phyloP scores from a whole-genome alignment of 768 basidiomycete genomes.

The Boletus speciosus region DNA sequence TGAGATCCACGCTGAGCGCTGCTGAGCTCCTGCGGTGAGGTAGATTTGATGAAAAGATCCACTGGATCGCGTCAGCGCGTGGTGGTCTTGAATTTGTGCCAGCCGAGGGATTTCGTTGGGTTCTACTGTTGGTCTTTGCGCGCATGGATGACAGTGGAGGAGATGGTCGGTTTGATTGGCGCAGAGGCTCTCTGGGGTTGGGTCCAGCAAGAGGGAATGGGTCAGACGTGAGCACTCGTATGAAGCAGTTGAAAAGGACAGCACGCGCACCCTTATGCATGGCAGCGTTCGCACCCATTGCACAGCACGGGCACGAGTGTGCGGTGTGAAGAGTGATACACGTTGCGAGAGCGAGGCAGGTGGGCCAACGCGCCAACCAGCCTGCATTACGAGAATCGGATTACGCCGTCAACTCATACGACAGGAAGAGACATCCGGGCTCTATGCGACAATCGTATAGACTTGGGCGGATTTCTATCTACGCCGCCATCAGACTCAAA shows the following conservation, averaged over 20 bases:
- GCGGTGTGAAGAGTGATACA: conserved; percentile 27
- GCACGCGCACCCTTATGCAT: conserved; percentile 26
- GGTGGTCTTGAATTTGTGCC: conserved; percentile 27
- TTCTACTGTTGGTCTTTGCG: conserved; percentile 21
- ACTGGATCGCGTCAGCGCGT: conserved; percentile 51
- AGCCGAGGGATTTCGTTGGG: conserved; percentile 23
- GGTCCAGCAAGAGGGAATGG: conserved; percentile 1
- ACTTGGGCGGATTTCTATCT: neutral
- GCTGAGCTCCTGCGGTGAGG: conserved; percentile 59
- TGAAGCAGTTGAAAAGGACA: conserved; percentile 18
- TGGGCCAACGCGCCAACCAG: conserved; percentile 11
- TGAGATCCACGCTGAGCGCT: conserved; percentile 54
- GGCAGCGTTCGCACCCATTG: conserved; percentile 15
- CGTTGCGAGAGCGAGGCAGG: conserved; percentile 26
- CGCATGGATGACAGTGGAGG: conserved; percentile 21
- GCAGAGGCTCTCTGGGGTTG: conserved; percentile 4
- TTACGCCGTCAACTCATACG: neutral
- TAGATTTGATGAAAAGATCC: conserved; percentile 74
- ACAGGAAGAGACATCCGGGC: neutral
- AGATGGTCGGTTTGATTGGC: conserved; percentile 11
- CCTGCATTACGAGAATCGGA: conserved; percentile 1
- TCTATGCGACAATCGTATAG: neutral
- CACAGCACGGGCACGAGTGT: conserved; percentile 34
- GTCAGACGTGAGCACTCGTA: conserved; percentile 10
- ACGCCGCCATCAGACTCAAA: conserved; percentile 22